Evolutionary conservation across 805 yeast species (phyloP), one percentile per base, ranked within the genome.

Genomic region (Zygotorulaspora danielsina): DNA sequence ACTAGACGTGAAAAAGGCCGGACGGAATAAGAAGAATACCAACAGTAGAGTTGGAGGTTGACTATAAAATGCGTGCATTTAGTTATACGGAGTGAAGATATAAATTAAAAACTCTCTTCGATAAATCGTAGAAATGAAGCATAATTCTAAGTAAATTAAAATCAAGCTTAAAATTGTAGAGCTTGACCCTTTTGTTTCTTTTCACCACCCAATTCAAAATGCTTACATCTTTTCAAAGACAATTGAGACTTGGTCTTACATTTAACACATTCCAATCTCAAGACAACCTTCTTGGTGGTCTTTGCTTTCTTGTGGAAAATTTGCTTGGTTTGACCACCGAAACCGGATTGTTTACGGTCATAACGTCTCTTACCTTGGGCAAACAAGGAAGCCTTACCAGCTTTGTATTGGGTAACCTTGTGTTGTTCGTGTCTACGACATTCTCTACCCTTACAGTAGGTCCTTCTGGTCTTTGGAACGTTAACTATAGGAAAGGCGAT

Each of bases 331-430:
- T 93, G 99, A 86, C 99, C 99, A 86, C 99, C 99, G 78, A 81
- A 93, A 88, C 98, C 98, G 66, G 84, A 71, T 80, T 93, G 98
- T 78, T 93, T 93, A 78, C 99, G 96, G 90, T 93, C 98, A 80
- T 93, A 93, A 81, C 99, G 89, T 82, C 99, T 88, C 90, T 94
- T 93, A 84, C 99, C 99, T 79, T 93, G 97, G 64, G 97, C 96
- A 70, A 81, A 88, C 66, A 89, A 82, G 57, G 97, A 90, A 72
- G 98, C 97, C 81, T 93, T 93, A 78, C 99, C 98, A 71, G 97
- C 96, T 76, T 93, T 93, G 94, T 93, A 93, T 81, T 93, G 99
- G 75, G 99, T 90, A 70, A 93, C 98, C 82, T 90, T 93, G 95
- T 93, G 98, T 78, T 88, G 97, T 68, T 97, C 90, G 93, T 93